Base-by-base conservation (phyloP, 176 grass and related monocot species). In the Carex littledalei region DNA sequence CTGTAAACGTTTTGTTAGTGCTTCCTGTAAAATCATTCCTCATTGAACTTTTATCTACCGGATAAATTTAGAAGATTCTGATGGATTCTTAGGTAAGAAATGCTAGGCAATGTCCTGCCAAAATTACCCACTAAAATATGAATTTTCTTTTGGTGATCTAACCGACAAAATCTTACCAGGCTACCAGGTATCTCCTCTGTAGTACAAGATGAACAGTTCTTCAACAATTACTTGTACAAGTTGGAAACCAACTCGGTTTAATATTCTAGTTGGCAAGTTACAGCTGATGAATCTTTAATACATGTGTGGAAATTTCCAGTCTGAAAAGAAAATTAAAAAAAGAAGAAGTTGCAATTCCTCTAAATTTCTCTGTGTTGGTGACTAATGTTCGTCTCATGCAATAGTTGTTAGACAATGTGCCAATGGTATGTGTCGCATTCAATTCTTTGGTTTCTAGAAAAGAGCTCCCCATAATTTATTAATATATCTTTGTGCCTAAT, bases 41-140 rank as follows among this genome's bases (percentile, higher is more conserved):
- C 17, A n/a, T 20, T 71, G 67, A 74, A 74, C 37, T 24, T 49
- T 74, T 73, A 13, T 74, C 24, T 47, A 50, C 70, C 3, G 5
- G 70, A 74, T 49, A 74, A 74, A 49, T 74, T 49, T 22, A 50
- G 70, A 74, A 22, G 70, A 50, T 74, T 74, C 70, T 74, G 50
- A 24, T 50, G 43, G 43, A 5, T 74, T 74, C 39, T 74, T 52
- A 24, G 70, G 70, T 74, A 74, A 26, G 70, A 74, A 74, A 74
- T 24, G 18, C 2, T 50, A 18, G 41, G 41, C 14, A 69, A 69
- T 41, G 67, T 70, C 67, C n/a, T 43, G 70, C 43, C 18, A 52
- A 45, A 74, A 3, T 35, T 35, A 35, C 34, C 11, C 70, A 74
- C 70, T 9, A 49, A 74, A 12, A 21, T 3, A 73, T 21, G 41